Evolutionary conservation across 768 basidiomycete genomes (phyloP), one percentile per base, ranked within the genome.

Genomic region (Suillus occidentalis): DNA sequence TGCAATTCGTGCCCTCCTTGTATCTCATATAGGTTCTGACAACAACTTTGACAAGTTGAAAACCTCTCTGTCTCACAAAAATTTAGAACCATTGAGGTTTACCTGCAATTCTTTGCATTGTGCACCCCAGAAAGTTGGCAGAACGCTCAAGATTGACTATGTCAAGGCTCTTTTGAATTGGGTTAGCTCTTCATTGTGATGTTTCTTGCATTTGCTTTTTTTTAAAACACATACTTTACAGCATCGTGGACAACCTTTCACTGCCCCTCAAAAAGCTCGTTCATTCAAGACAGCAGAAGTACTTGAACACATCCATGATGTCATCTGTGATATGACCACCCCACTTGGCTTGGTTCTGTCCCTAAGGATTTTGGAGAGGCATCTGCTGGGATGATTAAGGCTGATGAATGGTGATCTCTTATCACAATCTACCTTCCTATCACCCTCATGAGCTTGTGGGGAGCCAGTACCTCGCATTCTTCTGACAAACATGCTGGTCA

Each of bases 331-430:
- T 13, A 45, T 45, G 2, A 25, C 53, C 20, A 53, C 34, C 1
- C 71, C 2, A 66, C 67, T 2, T 71, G 73, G 67, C 14, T 70
- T 14, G 52, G 55, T n/a, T 63, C 63, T 1, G 67, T 71, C 3
- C 72, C 67, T 12, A 16, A 22, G 0, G 69, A 74, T 60, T 72
- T 71, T 42, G 67, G 73, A 7, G 45, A 67, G 9, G 52, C 57
- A 10, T 20, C 42, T 47, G 68, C 28, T 28, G 28, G 28, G 28
- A 28, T 3, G 3, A 28, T 28, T 28, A 28, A n/a, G n/a, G n/a
- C n/a, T n/a, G n/a, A n/a, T n/a, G n/a, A n/a, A n/a, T n/a, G n/a
- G n/a, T n/a, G n/a, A n/a, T n/a, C n/a, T n/a, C n/a, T n/a, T n/a
- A n/a, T n/a, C n/a, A n/a, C n/a, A n/a, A n/a, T n/a, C n/a, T n/a